Evolutionary conservation across 768 basidiomycete species (phyloP), one percentile per base, ranked within the genome.

Genomic region (Termitomyces heimii): DNA sequence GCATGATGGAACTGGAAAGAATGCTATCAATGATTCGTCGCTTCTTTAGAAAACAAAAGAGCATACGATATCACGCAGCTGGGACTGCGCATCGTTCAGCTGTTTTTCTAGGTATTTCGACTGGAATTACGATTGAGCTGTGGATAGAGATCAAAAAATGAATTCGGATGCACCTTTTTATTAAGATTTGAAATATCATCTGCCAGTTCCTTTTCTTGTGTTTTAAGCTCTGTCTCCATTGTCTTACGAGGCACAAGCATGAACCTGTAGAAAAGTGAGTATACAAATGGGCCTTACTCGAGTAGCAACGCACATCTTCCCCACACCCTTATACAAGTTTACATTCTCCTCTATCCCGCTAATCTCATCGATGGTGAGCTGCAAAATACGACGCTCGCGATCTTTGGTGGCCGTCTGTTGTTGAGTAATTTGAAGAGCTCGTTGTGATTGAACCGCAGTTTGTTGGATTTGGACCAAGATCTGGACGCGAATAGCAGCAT

Each of bases 61-160:
- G 3, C 86, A 56, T 64, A 92, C 92, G 31, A 94, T 93, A 68
- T 94, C 92, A 44, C 88, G 83, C 52, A 96, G 74, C 67, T 94
- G 94, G 22, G 76, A 75, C 72, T 95, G 92, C 2, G 94, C 92
- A 62, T 95, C 93, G 55, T 87, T 89, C 67, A 89, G 91, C 67
- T 96, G 93, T 65, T 96, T 96, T 71, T 97, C 94, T 2, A 97
- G 79, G 69, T 88, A 96, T 72, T 95, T 95, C 26, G 85, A 79
- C 92, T 94, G 58, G 47, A 0, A 24, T 60, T 14, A 35, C 12
- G 35, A 45, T 37, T 57, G 26, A 51, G 28, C 3, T 18, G 7
- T 37, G 10, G 44, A 6, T 31, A 26, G 28, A 9, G 26, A 48
- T 28, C 31, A 42, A 28, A n/a, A 22, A 29, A 6, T 32, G 12